Evolutionary conservation across 768 basidiomycete genomes (phyloP).

Genomic region (Gloeopeniophorella convolvens): DNA sequence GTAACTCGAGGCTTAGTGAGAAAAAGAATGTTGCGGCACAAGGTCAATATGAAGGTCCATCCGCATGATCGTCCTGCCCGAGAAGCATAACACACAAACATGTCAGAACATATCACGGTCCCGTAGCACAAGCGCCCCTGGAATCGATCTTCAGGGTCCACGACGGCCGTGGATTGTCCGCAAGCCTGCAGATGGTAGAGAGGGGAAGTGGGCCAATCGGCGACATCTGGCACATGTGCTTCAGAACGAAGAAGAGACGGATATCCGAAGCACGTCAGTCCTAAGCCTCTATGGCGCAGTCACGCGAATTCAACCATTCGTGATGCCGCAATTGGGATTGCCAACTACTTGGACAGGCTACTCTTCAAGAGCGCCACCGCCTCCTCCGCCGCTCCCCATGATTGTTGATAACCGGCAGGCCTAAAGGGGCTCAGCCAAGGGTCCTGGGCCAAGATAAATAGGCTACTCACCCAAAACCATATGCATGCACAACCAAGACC

Average conservation of each 20-base stretch:
- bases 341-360: conserved; percentile 5
- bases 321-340: neutral
- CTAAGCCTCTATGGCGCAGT: neutral
- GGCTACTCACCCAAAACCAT: conserved; percentile 48
- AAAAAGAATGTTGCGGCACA: neutral
- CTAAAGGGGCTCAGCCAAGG: conserved; percentile 10
- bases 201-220: too few species aligned
- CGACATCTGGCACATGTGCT: neutral
- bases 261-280: neutral
- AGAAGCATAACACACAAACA: too few species aligned
- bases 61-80: neutral
- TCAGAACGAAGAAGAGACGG: neutral
- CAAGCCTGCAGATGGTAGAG: neutral
- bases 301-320: neutral
- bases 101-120: too few species aligned
- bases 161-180: neutral
- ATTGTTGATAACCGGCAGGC: conserved; percentile 27
- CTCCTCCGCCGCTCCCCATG: conserved; percentile 27
- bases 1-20: neutral
- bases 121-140: too few species aligned
- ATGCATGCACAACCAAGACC: conserved; percentile 46
- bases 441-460: conserved; percentile 10
- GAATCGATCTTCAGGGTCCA: neutral
- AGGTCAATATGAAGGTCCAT: neutral
- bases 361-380: conserved; percentile 19